Evolutionary conservation across 2,329 filamentous ascomycete genomes (phyloP).

Genomic region (Trichoderma atrobrunneum): DNA sequence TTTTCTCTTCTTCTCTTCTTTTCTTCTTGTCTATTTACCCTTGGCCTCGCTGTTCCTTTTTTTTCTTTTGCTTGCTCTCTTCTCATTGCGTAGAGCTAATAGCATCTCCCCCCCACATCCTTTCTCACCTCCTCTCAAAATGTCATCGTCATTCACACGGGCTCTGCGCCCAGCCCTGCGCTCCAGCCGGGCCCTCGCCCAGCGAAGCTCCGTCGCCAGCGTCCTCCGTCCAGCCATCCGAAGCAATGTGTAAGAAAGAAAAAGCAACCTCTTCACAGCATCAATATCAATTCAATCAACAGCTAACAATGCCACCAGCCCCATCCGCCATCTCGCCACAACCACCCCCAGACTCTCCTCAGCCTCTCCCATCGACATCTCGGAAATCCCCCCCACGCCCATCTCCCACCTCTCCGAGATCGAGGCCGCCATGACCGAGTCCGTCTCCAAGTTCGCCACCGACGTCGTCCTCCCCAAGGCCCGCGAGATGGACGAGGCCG

Average conservation of each 20-base stretch:
- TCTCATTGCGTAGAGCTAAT: background rate
- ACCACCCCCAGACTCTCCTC: conserved; percentile 53
- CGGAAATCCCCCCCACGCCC: conserved; percentile 80
- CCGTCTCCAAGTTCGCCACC: conserved; percentile 85
- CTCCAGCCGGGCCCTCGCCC: conserved; percentile 39
- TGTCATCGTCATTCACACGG: conserved; percentile 49
- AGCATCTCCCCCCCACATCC: background rate
- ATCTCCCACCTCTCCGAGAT: conserved; percentile 91
- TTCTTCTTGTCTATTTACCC: background rate
- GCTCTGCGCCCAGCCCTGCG: conserved; percentile 51
- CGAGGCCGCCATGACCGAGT: conserved; percentile 83
- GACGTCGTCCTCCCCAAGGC: conserved; percentile 87
- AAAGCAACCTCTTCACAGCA: background rate
- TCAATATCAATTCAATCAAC: background rate
- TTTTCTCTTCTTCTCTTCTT: background rate
- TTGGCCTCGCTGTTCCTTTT: background rate
- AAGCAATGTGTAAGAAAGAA: conserved; percentile 30
- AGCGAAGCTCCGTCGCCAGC: conserved; percentile 27
- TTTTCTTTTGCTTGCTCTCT: background rate
- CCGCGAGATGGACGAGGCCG: conserved; percentile 95
- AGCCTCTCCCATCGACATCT: conserved; percentile 54
- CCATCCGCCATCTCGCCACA: conserved; percentile 56
- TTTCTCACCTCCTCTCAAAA: conserved; percentile 7
- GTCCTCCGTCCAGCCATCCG: conserved; percentile 26
- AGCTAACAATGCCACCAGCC: conserved; percentile 23